Evolutionary conservation across 352 stramenopile genomes (phyloP).

Genomic region (Phytopythium chamaehyphon): DNA sequence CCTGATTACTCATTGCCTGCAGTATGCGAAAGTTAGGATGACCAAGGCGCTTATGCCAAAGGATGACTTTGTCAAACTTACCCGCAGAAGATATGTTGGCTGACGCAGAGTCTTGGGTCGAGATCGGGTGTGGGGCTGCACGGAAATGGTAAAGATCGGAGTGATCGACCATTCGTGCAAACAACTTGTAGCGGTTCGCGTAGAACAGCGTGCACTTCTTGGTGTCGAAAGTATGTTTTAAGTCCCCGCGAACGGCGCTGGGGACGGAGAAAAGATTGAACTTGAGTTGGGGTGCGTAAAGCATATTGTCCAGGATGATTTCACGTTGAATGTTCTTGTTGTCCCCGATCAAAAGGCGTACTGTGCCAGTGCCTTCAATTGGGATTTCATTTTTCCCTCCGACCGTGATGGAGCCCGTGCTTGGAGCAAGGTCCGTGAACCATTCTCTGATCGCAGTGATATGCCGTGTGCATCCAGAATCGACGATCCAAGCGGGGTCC

Average conservation of each 20-base stretch:
- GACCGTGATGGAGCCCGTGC: constrained; percentile 9
- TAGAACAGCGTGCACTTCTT: constrained; percentile 7
- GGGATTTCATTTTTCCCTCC: constrained; percentile 4
- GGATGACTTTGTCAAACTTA: no score
- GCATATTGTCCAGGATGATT: constrained; percentile 2
- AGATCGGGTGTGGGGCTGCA: neutral
- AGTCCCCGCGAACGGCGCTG: constrained; percentile 6
- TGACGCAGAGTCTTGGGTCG: neutral
- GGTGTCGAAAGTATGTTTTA: constrained; percentile 1
- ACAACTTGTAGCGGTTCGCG: constrained; percentile 2
- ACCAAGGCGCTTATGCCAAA: no score
- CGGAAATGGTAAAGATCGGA: constrained; percentile 12
- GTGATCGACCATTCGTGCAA: no score
- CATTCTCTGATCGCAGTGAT: constrained; percentile 1
- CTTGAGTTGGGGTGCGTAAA: constrained; percentile 7
- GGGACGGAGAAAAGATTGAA: constrained; percentile 9
- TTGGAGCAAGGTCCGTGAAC: constrained; percentile 7
- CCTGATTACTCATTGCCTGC: constrained; percentile 6
- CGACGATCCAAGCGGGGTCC: constrained; percentile 8
- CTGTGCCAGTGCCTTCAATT: no score
- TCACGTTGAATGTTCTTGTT: no score
- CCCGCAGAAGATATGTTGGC: no score
- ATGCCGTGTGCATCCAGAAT: constrained; percentile 10
- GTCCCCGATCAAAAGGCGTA: no score
- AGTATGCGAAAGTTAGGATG: constrained; percentile 10